These are phyloP conservation scores for Boletellus sp. DNA, from an alignment of 768 basidiomycete genomes.

Conservation along the genomic window DNA sequence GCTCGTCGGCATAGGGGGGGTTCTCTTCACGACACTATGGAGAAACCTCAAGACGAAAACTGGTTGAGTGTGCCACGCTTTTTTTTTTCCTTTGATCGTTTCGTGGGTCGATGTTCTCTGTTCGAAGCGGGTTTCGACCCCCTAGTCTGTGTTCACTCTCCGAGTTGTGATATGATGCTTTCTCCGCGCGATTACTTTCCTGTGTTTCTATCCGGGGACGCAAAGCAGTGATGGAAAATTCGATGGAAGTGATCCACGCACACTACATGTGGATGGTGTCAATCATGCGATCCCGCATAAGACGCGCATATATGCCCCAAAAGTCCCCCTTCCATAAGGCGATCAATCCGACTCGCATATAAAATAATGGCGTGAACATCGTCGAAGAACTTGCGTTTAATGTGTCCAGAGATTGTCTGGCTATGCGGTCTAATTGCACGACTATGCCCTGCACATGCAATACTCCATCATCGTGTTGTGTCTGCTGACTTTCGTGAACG, in stretches of 20 bases:
- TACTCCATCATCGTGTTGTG: no score
- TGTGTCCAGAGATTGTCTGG: no score
- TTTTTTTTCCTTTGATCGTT: not conserved
- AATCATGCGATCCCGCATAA: not conserved
- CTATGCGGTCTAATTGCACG: no score
- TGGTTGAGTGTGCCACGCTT: conserved; percentile 34
- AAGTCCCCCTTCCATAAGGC: no score
- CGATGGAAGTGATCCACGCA: not conserved
- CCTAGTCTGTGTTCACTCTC: not conserved
- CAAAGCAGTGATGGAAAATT: conserved; percentile 4
- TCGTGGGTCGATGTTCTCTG: not conserved
- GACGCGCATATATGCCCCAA: no score
- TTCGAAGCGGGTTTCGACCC: not conserved
- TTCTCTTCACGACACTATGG: conserved; percentile 57
- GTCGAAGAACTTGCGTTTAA: no score
- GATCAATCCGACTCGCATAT: no score
- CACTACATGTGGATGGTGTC: not conserved
- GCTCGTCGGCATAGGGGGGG: conserved; percentile 53
- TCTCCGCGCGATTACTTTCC: not conserved
- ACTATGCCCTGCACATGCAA: no score
- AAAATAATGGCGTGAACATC: no score
- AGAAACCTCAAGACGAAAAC: conserved; percentile 61
- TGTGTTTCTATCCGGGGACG: not conserved
- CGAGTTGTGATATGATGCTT: not conserved
- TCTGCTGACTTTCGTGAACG: no score